Evolutionary conservation across 495 filamentous ascomycete genomes (phyloP), one percentile per base, ranked within the genome.

Genomic region (Annulohypoxylon stygium): DNA sequence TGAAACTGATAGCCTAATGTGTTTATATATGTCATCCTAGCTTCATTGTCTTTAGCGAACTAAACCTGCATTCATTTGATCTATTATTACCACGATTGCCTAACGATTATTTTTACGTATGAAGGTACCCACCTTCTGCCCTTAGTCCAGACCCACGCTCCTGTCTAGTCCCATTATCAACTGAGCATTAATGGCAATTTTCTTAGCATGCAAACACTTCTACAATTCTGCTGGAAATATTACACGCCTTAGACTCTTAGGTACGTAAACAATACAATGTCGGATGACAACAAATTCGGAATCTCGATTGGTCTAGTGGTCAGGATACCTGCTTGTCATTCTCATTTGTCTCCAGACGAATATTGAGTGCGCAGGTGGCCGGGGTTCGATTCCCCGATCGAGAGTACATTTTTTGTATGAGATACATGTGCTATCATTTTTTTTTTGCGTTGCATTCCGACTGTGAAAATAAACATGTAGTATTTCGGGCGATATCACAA

Each of bases 341-440:
- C 0, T 10, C 37, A 61, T 62, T 71, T 71, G 68, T 65, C 68
- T 23, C 18, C 4, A 1, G 3, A n/a, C 30, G 37, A 30, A 30
- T 30, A 30, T 30, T 30, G 30, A 57, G 30, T 10, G 2, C 67
- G 67, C 67, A 61, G 69, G 76, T 76, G 78, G 74, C 76, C 78
- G 79, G 79, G 79, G 79, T 81, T 81, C 79, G 69, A 81, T 81
- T 80, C 79, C 79, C 78, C 78, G 75, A 78, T 74, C 70, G 76
- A 78, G 79, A 80, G 78, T 11, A 51, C 20, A 26, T 11, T 41
- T 20, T 20, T 33, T 41, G 41, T 33, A 3, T 33, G 4, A 39
- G 11, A 23, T 1, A 23, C 20, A 23, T 23, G 20, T 23, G 20
- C 20, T 23, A 23, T 23, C 1, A 23, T 23, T 23, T 16, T 47